These are phyloP conservation scores for Nicotiana undulata DNA, from an alignment of 257 asterid species.

Conservation along the genomic window DNA sequence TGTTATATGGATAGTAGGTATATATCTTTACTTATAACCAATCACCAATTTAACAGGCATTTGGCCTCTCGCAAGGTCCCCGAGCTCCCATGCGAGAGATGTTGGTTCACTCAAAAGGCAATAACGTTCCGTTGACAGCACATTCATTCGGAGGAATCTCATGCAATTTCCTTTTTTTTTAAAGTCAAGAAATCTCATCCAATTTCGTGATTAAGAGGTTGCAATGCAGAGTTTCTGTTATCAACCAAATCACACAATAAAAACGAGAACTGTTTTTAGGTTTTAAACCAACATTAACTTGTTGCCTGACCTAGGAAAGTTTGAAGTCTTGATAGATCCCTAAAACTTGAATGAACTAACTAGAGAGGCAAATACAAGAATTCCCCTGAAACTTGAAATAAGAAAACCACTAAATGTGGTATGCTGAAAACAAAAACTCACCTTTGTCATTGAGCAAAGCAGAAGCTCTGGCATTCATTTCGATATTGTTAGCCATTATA, in stretches of 20 bases:
- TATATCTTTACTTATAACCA: not conserved
- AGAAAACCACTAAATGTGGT: not conserved
- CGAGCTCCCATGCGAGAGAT: not conserved
- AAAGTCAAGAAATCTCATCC: not conserved
- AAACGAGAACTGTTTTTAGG: not conserved
- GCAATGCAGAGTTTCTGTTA: not conserved
- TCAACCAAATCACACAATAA: not conserved
- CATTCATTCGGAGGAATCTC: not conserved
- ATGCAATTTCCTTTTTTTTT: not conserved
- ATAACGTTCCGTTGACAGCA: not conserved
- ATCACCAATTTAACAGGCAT: not conserved
- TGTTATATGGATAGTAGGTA: not conserved
- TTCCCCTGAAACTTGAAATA: not conserved
- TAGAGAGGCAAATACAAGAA: slow-evolving; percentile 4
- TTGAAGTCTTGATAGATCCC: not conserved
- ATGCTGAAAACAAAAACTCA: not conserved
- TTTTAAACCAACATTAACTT: not conserved
- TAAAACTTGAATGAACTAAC: not conserved
- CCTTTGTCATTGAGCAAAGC: slow-evolving; percentile 28
- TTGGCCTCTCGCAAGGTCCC: not conserved
- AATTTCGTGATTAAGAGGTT: not conserved
- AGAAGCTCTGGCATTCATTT: slow-evolving; percentile 33
- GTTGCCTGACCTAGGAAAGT: not conserved
- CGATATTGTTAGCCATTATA: slow-evolving; percentile 39
- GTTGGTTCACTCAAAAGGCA: not conserved